Base-by-base conservation (phyloP, 331 rosid species). In the Quercus lobata region DNA sequence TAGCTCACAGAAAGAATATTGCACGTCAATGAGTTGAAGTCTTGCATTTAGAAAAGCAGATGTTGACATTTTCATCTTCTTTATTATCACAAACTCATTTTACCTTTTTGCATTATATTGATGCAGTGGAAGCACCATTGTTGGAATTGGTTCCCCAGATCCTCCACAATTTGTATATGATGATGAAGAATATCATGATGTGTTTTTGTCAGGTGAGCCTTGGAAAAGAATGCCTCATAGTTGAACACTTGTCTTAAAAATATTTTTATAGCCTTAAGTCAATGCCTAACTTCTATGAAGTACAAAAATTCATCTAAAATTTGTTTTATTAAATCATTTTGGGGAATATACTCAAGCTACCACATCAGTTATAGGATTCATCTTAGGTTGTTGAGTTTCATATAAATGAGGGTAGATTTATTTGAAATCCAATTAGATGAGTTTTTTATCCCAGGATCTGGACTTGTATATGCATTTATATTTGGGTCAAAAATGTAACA, bases 81-180 rank as follows among this genome's bases (percentile, higher is more conserved):
- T 58, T 65, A 54, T 24, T 5, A 15, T 14, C 52, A 7, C 0
- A 18, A 27, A 58, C 11, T 69, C n/a, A 34, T 78, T 66, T 84
- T 10, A 69, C 69, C 73, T 74, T 71, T 71, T 71, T 83, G 81
- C 69, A 82, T 77, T 76, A 44, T 75, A 53, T 76, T 76, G 77
- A 72, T 89, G 87, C 93, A 93, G 99, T 81, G 99, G 99, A 86
- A 95, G 99, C 88, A 95, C 99, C 53, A 95, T 95, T 56, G 97
- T 95, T 71, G 99, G 97, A 35, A 80, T 95, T 84, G 99, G 99
- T 81, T 92, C 93, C 16, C 97, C 97, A 32, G 97, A 95, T 87
- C 99, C 99, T 83, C 99, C 99, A 41, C 93, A 92, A 65, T 95
- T 95, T 80, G n/a, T 95, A 69, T 89, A 93, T 57, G 92, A 93